These are phyloP conservation scores for Fusarium staphyleae DNA, from an alignment of 2,329 filamentous ascomycete genomes.

Conservation along the genomic window DNA sequence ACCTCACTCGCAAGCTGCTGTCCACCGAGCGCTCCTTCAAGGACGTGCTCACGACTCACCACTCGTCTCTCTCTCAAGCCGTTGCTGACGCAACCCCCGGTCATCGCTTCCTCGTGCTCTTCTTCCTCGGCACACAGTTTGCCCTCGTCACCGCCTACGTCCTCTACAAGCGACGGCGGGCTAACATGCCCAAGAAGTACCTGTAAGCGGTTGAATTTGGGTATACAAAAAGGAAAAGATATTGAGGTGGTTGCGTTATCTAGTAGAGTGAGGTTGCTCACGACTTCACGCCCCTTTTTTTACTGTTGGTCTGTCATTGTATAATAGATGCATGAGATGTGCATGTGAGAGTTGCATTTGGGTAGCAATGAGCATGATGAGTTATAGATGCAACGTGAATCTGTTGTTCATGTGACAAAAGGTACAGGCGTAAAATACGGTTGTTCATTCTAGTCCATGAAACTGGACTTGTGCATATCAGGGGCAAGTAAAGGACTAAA, in stretches of 20 bases:
- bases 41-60: conserved; percentile 60
- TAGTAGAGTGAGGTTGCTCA: conserved; percentile 17
- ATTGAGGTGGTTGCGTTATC: conserved; percentile 7
- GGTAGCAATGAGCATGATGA: conserved; percentile 35
- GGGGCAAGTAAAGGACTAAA: background rate
- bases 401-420: background rate
- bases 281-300: conserved; percentile 16
- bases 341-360: conserved; percentile 28
- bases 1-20: conserved; percentile 55
- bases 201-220: conserved; percentile 57
- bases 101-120: conserved; percentile 65
- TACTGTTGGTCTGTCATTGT: conserved; percentile 24
- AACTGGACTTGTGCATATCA: background rate
- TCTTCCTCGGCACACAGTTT: conserved; percentile 78
- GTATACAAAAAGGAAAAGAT: conserved; percentile 7
- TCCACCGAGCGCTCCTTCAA: conserved; percentile 61
- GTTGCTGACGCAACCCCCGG: conserved; percentile 57
- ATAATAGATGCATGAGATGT: conserved; percentile 30
- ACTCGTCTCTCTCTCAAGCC: conserved; percentile 56
- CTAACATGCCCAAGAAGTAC: conserved; percentile 88
- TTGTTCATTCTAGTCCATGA: conserved; percentile 6
- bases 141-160: conserved; percentile 73
- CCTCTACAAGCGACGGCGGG: conserved; percentile 80
- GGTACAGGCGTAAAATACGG: background rate
- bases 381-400: conserved; percentile 16